Evolutionary conservation across 805 yeast species (phyloP).

Genomic region (Candida endomychidarum): DNA sequence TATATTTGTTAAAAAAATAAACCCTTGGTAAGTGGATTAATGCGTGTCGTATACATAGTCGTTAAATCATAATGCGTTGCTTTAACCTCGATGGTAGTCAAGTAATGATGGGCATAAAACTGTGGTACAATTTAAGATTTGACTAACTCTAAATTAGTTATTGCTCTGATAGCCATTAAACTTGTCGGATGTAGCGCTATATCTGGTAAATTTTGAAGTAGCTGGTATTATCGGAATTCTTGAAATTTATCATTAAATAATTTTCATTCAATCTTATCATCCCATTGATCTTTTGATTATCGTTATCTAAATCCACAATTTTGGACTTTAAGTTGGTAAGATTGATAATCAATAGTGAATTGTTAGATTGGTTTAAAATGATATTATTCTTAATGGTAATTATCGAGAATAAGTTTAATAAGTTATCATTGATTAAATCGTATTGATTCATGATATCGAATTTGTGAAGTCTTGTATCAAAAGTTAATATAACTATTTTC

Average conservation of each 20-base stretch:
- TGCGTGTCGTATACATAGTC: constrained; percentile 1
- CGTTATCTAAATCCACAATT: constrained; percentile 5
- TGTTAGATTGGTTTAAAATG: constrained; percentile 14
- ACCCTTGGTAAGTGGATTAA: constrained; percentile 5
- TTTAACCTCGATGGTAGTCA: not conserved
- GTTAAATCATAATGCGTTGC: not conserved
- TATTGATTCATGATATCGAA: constrained; percentile 10
- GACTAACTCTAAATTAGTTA: too few relatives aligned
- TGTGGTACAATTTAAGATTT: too few relatives aligned
- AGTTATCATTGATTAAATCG: constrained; percentile 13
- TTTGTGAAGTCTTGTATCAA: constrained; percentile 2
- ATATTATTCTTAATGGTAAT: constrained; percentile 13
- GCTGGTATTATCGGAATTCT: constrained; percentile 14
- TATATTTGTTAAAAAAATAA: constrained; percentile 1
- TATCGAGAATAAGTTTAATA: constrained; percentile 13
- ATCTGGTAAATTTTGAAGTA: constrained; percentile 14
- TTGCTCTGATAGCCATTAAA: too few relatives aligned
- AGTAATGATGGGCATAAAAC: not conserved
- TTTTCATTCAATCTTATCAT: constrained; percentile 13
- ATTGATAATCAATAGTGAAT: constrained; percentile 13
- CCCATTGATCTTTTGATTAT: constrained; percentile 16
- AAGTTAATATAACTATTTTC: constrained; percentile 4
- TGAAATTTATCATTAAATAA: constrained; percentile 11
- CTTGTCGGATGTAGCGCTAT: not conserved
- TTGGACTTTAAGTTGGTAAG: constrained; percentile 8